phyloP scores from a whole-genome alignment of 108 stramenopile species.

The Ochromonas danica region DNA sequence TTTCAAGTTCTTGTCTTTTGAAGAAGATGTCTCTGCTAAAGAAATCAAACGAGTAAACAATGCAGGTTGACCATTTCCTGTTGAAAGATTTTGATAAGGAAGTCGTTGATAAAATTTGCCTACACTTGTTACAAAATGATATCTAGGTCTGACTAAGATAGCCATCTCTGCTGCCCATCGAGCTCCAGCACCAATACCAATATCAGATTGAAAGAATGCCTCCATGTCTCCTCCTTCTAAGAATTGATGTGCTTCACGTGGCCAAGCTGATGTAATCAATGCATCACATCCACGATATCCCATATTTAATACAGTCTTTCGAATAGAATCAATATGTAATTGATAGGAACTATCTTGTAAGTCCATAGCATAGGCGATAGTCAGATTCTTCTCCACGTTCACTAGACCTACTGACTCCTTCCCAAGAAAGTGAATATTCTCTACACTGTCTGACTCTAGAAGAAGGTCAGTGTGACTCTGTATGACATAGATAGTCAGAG shows the following conservation, averaged over 20 bases:
- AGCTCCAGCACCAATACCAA: neutral
- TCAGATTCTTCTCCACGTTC: constrained; percentile 5
- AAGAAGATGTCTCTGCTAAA: neutral
- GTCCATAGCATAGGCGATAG: neutral
- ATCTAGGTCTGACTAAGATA: neutral
- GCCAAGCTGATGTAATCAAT: constrained; percentile 5
- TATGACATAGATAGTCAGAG: neutral
- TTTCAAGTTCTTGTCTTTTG: constrained; percentile 19
- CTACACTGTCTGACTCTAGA: neutral
- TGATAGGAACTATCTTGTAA: neutral
- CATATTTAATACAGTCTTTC: neutral
- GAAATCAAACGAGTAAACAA: constrained; percentile 30
- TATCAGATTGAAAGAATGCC: neutral
- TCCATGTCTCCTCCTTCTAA: neutral
- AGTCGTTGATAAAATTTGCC: constrained; percentile 7
- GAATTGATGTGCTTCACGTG: neutral
- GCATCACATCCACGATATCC: constrained; percentile 11
- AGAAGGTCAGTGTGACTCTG: neutral
- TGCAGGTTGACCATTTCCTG: neutral
- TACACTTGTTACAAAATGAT: neutral
- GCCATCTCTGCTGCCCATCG: neutral
- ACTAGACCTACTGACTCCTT: neutral
- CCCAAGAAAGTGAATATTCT: neutral
- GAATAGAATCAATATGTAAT: neutral
- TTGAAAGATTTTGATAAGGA: neutral